Percentiles rank a stretch among this genome's conserved stretches.
Evolutionary conservation across 2,329 filamentous ascomycete genomes (phyloP).

Genomic region (Dactylonectria macrodidyma): DNA sequence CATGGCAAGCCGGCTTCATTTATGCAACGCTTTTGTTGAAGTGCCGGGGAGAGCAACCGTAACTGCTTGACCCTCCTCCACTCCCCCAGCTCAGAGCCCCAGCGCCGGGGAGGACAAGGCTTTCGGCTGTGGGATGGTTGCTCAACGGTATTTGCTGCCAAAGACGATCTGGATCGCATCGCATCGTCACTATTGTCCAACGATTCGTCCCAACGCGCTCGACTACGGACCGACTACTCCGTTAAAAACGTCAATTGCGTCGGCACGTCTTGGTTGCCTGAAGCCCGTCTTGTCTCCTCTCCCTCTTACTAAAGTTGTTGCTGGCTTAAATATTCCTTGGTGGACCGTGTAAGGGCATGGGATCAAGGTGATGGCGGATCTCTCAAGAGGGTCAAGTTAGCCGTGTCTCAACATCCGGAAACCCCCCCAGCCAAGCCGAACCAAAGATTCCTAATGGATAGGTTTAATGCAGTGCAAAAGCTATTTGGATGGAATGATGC

Average conservation of each 20-base stretch:
- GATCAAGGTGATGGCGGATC: neutral
- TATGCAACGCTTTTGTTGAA: neutral
- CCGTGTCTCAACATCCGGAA: slow-evolving; percentile 1
- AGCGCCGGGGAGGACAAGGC: slow-evolving; percentile 9
- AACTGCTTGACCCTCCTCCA: slow-evolving; percentile 11
- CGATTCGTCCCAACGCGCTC: neutral
- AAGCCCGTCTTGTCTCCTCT: neutral
- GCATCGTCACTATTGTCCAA: slow-evolving; percentile 19
- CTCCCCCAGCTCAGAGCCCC: slow-evolving; percentile 12
- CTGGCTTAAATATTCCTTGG: neutral
- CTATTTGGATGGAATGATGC: slow-evolving; percentile 16
- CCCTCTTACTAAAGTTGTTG: neutral
- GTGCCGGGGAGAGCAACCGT: slow-evolving; percentile 22
- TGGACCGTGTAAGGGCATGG: neutral
- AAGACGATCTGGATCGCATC: slow-evolving; percentile 28
- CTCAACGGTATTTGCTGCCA: slow-evolving; percentile 20
- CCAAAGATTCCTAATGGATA: slow-evolving; percentile 10
- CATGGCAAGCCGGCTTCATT: neutral
- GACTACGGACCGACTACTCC: neutral
- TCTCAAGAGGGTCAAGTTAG: slow-evolving; percentile 5
- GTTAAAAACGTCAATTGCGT: neutral
- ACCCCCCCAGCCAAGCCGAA: slow-evolving; percentile 13
- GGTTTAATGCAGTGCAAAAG: slow-evolving; percentile 9
- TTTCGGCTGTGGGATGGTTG: slow-evolving; percentile 9
- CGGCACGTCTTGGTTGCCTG: neutral